Evolutionary conservation across 306 rosid genomes (phyloP).

Genomic region (Ziziphus jujuba): DNA sequence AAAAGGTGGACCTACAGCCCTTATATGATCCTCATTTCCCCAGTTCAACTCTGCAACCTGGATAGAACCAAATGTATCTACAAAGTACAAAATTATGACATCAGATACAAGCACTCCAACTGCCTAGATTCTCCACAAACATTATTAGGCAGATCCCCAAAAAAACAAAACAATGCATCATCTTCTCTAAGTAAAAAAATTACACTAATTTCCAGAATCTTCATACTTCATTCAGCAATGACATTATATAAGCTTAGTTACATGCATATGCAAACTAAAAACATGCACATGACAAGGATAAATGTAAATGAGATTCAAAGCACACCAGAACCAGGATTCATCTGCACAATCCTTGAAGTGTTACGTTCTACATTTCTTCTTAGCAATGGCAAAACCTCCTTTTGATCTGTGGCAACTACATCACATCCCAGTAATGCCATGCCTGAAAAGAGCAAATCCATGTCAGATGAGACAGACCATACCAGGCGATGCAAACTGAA

Average conservation of each 20-base stretch:
- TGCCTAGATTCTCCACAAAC: constrained; percentile 15
- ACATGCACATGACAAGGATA: constrained; percentile 8
- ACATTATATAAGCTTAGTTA: not conserved
- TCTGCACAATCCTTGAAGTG: constrained; percentile 73
- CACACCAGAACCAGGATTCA: constrained; percentile 58
- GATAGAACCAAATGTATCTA: constrained; percentile 82
- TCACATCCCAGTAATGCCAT: constrained; percentile 94
- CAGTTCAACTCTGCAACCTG: constrained; percentile 78
- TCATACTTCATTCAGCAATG: not conserved
- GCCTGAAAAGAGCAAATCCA: constrained; percentile 51
- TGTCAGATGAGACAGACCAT: constrained; percentile 26
- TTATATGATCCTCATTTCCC: constrained; percentile 80
- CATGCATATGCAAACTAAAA: not conserved
- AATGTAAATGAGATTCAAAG: constrained; percentile 15
- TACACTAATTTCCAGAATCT: not conserved
- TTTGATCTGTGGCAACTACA: constrained; percentile 83
- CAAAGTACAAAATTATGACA: constrained; percentile 29
- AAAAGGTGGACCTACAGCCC: constrained; percentile 84
- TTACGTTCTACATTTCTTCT: constrained; percentile 86
- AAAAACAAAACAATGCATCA: not conserved
- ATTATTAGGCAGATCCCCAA: constrained; percentile 6
- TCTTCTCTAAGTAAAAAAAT: not conserved
- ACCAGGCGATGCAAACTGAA: constrained; percentile 9
- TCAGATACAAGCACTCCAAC: constrained; percentile 13
- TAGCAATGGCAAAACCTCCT: constrained; percentile 78